These are phyloP conservation scores for Nigrospora sphaerica DNA, from an alignment of 2,329 filamentous ascomycete genomes.

Conservation along the genomic window DNA sequence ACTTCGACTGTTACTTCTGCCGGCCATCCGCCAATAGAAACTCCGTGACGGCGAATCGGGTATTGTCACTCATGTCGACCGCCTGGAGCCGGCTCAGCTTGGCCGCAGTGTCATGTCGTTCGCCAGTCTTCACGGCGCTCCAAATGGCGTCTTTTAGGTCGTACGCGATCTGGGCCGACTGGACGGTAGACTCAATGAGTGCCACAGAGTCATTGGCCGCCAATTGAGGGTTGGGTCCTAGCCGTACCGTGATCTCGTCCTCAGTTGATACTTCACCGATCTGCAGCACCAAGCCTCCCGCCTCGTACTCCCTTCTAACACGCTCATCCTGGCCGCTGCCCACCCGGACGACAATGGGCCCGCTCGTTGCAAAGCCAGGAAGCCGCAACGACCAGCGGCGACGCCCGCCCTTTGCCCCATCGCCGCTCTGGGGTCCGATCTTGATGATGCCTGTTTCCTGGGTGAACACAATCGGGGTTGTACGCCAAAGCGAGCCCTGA, in stretches of 20 bases:
- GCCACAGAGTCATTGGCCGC: neutral
- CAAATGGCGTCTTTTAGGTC: slow-evolving; percentile 1
- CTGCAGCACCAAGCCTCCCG: neutral
- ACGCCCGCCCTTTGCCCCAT: neutral
- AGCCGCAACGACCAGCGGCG: slow-evolving; percentile 1
- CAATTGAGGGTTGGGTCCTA: slow-evolving; percentile 1
- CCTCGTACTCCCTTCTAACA: too few species aligned
- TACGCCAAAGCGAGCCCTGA: neutral
- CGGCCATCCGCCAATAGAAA: neutral
- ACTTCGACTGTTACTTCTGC: too few species aligned
- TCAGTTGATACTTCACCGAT: neutral
- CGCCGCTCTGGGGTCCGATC: neutral
- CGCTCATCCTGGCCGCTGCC: too few species aligned
- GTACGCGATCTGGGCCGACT: slow-evolving; percentile 1
- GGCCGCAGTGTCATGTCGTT: neutral
- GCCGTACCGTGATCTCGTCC: neutral
- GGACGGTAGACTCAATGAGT: neutral
- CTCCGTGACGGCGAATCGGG: neutral
- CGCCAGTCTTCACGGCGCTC: neutral
- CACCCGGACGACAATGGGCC: too few species aligned
- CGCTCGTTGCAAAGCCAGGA: neutral
- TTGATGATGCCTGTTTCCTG: neutral
- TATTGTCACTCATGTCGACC: neutral
- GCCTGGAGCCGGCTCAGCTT: neutral
- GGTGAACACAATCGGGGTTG: neutral